These are phyloP conservation scores for Urochloa ruziziensis DNA, from an alignment of 176 grass and related monocot species.

Conservation along the genomic window DNA sequence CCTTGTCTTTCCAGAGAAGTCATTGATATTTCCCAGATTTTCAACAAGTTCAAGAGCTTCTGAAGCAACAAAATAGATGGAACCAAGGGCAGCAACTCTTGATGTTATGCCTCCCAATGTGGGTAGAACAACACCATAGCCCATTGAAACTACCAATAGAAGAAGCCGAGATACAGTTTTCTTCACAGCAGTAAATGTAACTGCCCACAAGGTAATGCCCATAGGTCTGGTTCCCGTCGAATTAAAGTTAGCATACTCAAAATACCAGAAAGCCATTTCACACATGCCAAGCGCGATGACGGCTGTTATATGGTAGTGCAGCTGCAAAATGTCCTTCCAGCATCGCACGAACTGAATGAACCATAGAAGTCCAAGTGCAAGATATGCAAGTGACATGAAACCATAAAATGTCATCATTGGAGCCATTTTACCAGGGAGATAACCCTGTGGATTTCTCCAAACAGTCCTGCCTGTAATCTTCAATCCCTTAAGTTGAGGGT, in stretches of 20 bases:
- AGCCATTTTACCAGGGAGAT: conserved; percentile 98
- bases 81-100: conserved; percentile 71
- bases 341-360: conserved; percentile 84
- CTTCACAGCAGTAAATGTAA: conserved; percentile 97
- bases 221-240: conserved; percentile 86
- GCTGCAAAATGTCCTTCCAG: conserved; percentile 91
- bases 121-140: conserved; percentile 80
- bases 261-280: conserved; percentile 98
- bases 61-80: conserved; percentile 85
- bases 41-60: conserved; percentile 95
- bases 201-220: conserved; percentile 96
- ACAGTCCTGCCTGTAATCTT: conserved; percentile 88
- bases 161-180: conserved; percentile 96
- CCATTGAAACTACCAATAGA: conserved; percentile 93
- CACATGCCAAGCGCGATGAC: conserved; percentile 99
- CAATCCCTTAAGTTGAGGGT: conserved; percentile 77
- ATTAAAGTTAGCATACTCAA: conserved; percentile 98
- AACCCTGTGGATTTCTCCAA: conserved; percentile 97
- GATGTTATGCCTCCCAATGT: conserved; percentile 87
- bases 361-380: conserved; percentile 91
- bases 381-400: conserved; percentile 94
- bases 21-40: conserved; percentile 95
- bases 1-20: conserved; percentile 93
- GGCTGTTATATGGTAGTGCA: conserved; percentile 96
- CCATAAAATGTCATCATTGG: conserved; percentile 97